Evolutionary conservation across 1,284 basidiomycete genomes (phyloP).

Genomic region (Heterobasidion occidentale): DNA sequence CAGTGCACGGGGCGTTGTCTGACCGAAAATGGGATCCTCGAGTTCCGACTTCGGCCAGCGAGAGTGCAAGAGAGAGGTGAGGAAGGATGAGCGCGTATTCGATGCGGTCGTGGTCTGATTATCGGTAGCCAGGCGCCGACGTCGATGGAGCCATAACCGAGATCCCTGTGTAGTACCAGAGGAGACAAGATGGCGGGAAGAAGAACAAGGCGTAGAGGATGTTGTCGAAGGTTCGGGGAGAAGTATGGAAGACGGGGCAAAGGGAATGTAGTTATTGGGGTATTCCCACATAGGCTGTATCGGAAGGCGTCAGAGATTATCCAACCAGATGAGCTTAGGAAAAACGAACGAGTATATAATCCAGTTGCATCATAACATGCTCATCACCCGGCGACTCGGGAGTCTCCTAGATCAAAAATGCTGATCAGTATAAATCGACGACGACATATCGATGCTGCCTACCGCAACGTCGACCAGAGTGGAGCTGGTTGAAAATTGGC

Average conservation of each 20-base stretch:
- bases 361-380: conserved; percentile 12
- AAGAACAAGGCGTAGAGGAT: conserved; percentile 4
- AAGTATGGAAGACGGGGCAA: conserved; percentile 11
- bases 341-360: conserved; percentile 9
- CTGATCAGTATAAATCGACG: neutral
- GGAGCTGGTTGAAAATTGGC: conserved; percentile 9
- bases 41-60: conserved; percentile 13
- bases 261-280: conserved; percentile 8
- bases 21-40: conserved; percentile 14
- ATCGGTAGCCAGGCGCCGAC: conserved; percentile 3
- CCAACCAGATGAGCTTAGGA: neutral
- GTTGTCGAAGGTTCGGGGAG: conserved; percentile 1
- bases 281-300: conserved; percentile 10
- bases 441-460: neutral
- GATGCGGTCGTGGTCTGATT: conserved; percentile 5
- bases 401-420: conserved; percentile 1
- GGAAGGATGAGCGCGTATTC: conserved; percentile 10
- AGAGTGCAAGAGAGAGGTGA: conserved; percentile 11
- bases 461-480: conserved; percentile 11
- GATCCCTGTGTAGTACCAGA: conserved; percentile 4
- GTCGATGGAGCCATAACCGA: conserved; percentile 14
- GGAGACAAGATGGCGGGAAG: conserved; percentile 7
- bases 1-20: conserved; percentile 12
- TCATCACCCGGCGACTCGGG: conserved; percentile 5
- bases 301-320: neutral